These are phyloP conservation scores for Bacidia gigantensis DNA, from an alignment of 495 filamentous ascomycete genomes.

Conservation along the genomic window DNA sequence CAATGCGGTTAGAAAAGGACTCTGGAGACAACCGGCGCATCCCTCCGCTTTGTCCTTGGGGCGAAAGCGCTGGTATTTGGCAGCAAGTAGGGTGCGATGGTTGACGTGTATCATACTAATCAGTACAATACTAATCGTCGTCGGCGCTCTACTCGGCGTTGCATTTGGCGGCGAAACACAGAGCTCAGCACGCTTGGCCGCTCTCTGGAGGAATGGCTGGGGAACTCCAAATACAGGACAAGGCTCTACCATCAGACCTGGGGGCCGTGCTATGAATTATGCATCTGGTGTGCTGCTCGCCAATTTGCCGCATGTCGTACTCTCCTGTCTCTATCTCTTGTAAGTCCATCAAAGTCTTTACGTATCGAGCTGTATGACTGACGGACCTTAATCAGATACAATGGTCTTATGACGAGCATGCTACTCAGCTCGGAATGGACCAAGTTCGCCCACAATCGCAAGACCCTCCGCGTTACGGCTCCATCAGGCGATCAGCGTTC, in stretches of 20 bases:
- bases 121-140: background rate
- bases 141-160: background rate
- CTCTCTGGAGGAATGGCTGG: constrained; percentile 11
- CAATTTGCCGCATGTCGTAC: constrained; percentile 30
- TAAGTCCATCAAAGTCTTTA: background rate
- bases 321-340: constrained; percentile 28
- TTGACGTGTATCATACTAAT: constrained; percentile 9
- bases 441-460: constrained; percentile 18
- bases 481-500: constrained; percentile 26
- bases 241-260: constrained; percentile 6
- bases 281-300: constrained; percentile 21
- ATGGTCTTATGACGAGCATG: constrained; percentile 29
- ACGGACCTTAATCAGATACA: constrained; percentile 15
- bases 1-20: constrained; percentile 4
- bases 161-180: constrained; percentile 8
- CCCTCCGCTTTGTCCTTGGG: constrained; percentile 2
- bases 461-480: constrained; percentile 32
- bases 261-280: background rate
- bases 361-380: background rate
- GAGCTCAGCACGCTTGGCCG: constrained; percentile 21
- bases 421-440: constrained; percentile 25
- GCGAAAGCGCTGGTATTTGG: constrained; percentile 9
- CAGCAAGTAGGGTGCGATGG: constrained; percentile 10
- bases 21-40: background rate
- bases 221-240: background rate